Evolutionary conservation across 371 early-diverging fungal species (phyloP), one percentile per base, ranked within the genome.

Genomic region (Apophysomyces variabilis): DNA sequence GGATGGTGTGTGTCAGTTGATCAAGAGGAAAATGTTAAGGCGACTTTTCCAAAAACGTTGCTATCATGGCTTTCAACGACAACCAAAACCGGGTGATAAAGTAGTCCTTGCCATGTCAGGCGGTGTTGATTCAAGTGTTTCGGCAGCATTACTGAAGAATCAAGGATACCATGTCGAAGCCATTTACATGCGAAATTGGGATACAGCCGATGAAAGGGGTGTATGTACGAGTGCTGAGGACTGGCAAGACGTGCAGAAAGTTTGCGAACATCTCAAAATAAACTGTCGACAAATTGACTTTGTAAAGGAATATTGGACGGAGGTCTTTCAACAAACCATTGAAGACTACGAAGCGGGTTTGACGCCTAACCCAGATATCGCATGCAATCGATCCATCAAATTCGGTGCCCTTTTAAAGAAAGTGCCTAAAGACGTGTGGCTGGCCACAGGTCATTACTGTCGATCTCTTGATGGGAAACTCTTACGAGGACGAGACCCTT

Each of bases 101-200:
- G 92, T 95, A 8, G 80, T 90, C 9, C 74, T 96, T 0, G 89
- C 91, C 37, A 91, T 97, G 92, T 94, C 94, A 1, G 93, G 94
- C 38, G 98, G 98, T 1, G 96, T 98, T 0, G 98, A 98, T 66
- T 95, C 95, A 0, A 91, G 93, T 72, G 93, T 96, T 13, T 83
- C 91, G 13, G 95, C 94, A 0, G 77, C 89, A 50, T 73, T 96
- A 18, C 75, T 96, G 5, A 79, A 89, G 43, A 62, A 76, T 13
- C 82, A 82, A 76, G 89, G 91, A 11, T 87, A 83, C 69, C 68
- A 82, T 38, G 90, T 95, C 5, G 82, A 89, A 46, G 97, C 90
- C 2, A 77, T 96, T 11, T 97, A 92, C 67, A 96, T 98, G 97
- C 89, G 89, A 60, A 98, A 98, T 76, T 97, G 98, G 98, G 95